Percentiles rank a stretch among this genome's conserved stretches.
Conservation (phyloP, 257 asterid species). For the Primulina eburnea region DNA sequence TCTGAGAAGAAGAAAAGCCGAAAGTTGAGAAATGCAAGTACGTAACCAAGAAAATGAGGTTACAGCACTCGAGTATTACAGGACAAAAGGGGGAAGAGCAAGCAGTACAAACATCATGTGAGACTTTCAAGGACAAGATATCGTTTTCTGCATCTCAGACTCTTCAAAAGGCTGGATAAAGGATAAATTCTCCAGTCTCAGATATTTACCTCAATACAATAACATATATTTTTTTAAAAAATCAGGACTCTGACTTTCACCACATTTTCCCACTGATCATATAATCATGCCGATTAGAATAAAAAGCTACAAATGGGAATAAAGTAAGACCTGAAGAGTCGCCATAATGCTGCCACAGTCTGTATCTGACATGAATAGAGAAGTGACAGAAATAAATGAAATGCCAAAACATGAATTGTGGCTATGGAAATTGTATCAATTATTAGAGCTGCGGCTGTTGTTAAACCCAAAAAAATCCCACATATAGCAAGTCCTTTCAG, state of each 20-base stretch:
- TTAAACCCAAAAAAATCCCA: slow-evolving; percentile 75
- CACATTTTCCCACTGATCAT: neutral
- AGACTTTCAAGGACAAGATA: neutral
- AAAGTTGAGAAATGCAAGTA: neutral
- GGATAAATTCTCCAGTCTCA: neutral
- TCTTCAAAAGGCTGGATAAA: neutral
- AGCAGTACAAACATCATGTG: neutral
- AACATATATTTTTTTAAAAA: no score
- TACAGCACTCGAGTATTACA: no score
- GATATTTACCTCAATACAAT: neutral
- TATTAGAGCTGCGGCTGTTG: slow-evolving; percentile 68
- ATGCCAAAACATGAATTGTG: slow-evolving; percentile 67
- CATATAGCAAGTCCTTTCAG: slow-evolving; percentile 59
- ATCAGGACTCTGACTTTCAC: neutral
- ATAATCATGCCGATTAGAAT: neutral
- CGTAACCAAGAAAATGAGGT: neutral
- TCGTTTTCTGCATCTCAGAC: neutral
- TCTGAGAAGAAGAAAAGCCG: neutral
- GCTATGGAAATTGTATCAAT: slow-evolving; percentile 66
- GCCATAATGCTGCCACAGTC: slow-evolving; percentile 91
- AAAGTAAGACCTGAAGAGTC: slow-evolving; percentile 70
- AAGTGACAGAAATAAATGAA: slow-evolving; percentile 68
- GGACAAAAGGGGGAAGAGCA: neutral
- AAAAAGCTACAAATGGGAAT: neutral
- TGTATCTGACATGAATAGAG: slow-evolving; percentile 77